A percentile compares a stretch with the other conserved stretches of the same genome.
These are phyloP conservation scores for Urochloa ruziziensis DNA, from an alignment of 176 grass and related monocot species.

Conservation along the genomic window DNA sequence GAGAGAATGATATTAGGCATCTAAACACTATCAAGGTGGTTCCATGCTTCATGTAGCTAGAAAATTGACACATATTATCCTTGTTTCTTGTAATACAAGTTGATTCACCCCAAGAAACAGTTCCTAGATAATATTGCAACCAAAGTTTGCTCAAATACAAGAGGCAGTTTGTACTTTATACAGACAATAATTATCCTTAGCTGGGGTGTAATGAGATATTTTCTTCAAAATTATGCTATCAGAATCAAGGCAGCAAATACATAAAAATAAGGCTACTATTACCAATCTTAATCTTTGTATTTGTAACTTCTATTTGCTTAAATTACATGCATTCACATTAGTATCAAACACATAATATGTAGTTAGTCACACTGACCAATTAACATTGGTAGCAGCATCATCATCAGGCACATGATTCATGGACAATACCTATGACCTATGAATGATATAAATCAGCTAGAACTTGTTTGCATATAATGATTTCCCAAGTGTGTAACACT, in stretches of 20 bases:
- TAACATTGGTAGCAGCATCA: not conserved
- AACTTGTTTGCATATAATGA: not conserved
- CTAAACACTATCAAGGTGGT: not conserved
- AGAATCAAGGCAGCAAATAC: not conserved
- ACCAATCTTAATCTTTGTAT: not conserved
- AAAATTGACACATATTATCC: too few species aligned
- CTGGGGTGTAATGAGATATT: not conserved
- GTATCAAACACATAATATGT: conserved; percentile 8
- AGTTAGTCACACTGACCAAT: not conserved
- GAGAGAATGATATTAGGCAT: not conserved
- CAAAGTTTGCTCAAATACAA: not conserved
- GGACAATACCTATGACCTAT: not conserved
- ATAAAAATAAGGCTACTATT: not conserved
- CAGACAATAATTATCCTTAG: not conserved
- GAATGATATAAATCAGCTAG: not conserved
- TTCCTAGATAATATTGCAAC: not conserved
- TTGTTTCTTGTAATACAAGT: too few species aligned
- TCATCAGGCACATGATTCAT: not conserved
- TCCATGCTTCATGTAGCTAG: too few species aligned
- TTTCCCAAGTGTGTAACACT: not conserved
- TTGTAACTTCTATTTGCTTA: not conserved
- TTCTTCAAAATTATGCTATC: not conserved
- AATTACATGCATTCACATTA: not conserved
- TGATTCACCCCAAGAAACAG: not conserved
- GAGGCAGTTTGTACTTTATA: not conserved